Conservation (phyloP, 768 basidiomycete genomes). For the Suillus fuscotomentosus region DNA sequence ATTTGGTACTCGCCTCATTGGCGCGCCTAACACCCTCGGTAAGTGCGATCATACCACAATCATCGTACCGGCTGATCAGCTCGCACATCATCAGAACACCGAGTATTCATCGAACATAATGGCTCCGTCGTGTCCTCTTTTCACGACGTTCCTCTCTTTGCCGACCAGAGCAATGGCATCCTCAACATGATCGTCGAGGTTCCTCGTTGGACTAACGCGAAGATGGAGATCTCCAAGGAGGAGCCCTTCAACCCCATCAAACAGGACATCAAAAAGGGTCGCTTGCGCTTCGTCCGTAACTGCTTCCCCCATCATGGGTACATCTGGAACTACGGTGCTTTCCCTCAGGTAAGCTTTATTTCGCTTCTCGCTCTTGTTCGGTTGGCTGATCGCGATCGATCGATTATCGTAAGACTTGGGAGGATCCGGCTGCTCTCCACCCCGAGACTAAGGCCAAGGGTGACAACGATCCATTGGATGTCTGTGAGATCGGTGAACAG, state of each 20-base stretch:
- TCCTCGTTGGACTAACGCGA: conserved; percentile 99
- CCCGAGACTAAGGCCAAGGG: conserved; percentile 98
- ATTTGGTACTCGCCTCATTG: conserved; percentile 75
- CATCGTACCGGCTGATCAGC: conserved; percentile 19
- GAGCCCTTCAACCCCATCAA: conserved; percentile 99
- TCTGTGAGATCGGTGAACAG: conserved; percentile 99
- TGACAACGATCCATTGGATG: conserved; percentile 99
- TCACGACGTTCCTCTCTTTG: conserved; percentile 98
- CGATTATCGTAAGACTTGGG: conserved; percentile 77
- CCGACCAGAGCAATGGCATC: conserved; percentile 91
- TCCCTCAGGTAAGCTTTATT: conserved; percentile 76
- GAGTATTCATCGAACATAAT: conserved; percentile 91
- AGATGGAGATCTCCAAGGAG: conserved; percentile 99
- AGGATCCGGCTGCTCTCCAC: conserved; percentile 84
- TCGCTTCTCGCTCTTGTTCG: neutral
- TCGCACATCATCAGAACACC: conserved; percentile 68
- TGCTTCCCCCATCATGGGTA: conserved; percentile 99
- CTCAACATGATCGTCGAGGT: conserved; percentile 99
- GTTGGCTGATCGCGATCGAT: neutral
- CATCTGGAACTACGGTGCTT: conserved; percentile 99
- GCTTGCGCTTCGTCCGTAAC: conserved; percentile 95
- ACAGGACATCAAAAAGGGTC: conserved; percentile 97
- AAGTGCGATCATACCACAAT: conserved; percentile 20
- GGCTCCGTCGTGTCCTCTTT: conserved; percentile 80
- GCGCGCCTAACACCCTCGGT: conserved; percentile 94